These are phyloP conservation scores for Comarum palustre DNA, from an alignment of 306 rosid genomes.

Conservation along the genomic window DNA sequence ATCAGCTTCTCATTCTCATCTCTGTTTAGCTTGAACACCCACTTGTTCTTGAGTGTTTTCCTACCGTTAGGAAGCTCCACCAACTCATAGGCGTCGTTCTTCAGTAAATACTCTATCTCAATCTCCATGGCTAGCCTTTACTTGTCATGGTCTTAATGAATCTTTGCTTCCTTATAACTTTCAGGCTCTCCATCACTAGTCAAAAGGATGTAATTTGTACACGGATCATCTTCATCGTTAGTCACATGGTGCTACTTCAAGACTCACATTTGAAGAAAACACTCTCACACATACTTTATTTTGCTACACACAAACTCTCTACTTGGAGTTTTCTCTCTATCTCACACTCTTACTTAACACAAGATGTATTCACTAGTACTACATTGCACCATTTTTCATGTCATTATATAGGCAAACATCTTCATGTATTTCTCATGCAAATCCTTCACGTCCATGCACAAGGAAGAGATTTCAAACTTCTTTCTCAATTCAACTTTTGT, in stretches of 20 bases:
- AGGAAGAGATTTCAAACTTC: too few relatives aligned
- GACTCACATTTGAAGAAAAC: background rate
- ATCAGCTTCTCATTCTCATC: background rate
- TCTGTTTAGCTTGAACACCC: background rate
- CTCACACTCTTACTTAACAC: background rate
- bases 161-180: too few relatives aligned
- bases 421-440: too few relatives aligned
- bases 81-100: background rate
- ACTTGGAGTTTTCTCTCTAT: background rate
- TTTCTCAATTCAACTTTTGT: background rate
- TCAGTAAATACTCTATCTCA: background rate
- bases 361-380: background rate
- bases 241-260: background rate
- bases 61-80: background rate
- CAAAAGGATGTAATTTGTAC: too few relatives aligned
- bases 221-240: too few relatives aligned
- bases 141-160: too few relatives aligned
- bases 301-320: background rate
- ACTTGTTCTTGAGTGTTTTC: background rate
- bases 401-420: background rate
- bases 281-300: too few relatives aligned
- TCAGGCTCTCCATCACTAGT: too few relatives aligned
- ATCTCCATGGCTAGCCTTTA: too few relatives aligned
- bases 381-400: background rate
- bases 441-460: too few relatives aligned